phyloP scores from a whole-genome alignment of 495 filamentous ascomycete genomes.

The Lophiotrema nucula region DNA sequence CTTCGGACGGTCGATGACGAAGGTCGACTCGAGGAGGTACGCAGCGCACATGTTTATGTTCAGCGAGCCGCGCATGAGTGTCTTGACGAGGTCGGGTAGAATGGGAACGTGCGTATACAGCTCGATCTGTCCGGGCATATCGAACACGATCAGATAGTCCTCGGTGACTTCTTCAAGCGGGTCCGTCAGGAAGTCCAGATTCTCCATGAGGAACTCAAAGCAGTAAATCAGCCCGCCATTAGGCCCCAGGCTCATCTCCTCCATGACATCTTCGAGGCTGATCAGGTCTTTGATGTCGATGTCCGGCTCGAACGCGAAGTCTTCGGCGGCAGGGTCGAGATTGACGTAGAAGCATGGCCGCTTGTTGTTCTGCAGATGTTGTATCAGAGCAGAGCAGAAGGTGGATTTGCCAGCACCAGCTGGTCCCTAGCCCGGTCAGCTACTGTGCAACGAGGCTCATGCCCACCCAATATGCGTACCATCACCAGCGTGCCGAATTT shows the following conservation, averaged over 20 bases:
- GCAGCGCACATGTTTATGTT: conserved; percentile 92
- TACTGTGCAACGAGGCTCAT: not conserved
- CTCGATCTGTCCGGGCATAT: conserved; percentile 98
- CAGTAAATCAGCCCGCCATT: conserved; percentile 98
- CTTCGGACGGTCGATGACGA: conserved; percentile 91
- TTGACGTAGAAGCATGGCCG: conserved; percentile 96
- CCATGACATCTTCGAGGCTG: conserved; percentile 96
- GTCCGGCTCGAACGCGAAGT: conserved; percentile 87
- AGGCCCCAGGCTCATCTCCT: conserved; percentile 87
- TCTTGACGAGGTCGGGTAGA: conserved; percentile 77
- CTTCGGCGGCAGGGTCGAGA: conserved; percentile 93
- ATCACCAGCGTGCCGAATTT: conserved; percentile 94
- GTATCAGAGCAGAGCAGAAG: conserved; percentile 89
- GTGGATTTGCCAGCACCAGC: conserved; percentile 63
- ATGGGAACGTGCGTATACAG: conserved; percentile 97
- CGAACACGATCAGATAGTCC: conserved; percentile 94
- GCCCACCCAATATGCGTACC: conserved; percentile 52
- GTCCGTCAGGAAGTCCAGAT: conserved; percentile 91
- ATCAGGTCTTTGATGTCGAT: conserved; percentile 97
- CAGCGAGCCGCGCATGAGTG: conserved; percentile 76
- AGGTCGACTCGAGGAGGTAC: conserved; percentile 92
- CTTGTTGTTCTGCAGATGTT: conserved; percentile 82
- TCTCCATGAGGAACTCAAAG: conserved; percentile 94
- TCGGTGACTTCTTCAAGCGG: conserved; percentile 83
- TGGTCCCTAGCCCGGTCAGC: conserved; percentile 19